These are phyloP conservation scores for Amanita inopinata DNA, from an alignment of 768 basidiomycete species.

Conservation along the genomic window DNA sequence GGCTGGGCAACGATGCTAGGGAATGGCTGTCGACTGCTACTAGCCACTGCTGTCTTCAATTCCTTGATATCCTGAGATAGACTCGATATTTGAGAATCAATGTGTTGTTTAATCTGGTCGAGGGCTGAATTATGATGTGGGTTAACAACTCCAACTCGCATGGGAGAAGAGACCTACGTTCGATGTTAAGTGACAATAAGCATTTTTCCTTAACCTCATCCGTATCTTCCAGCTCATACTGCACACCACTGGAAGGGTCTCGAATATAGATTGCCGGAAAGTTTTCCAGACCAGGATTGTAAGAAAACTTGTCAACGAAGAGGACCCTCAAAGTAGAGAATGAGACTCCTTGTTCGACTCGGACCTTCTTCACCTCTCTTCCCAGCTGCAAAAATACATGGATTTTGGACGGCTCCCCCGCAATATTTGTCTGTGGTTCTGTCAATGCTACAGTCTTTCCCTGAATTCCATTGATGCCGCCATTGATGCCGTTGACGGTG, in stretches of 20 bases:
- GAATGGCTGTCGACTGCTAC: constrained; percentile 34
- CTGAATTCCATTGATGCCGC: no score
- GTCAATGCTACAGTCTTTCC: constrained; percentile 13
- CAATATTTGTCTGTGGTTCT: no score
- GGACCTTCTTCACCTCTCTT: constrained; percentile 81
- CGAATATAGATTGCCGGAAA: constrained; percentile 95
- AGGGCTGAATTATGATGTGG: constrained; percentile 47
- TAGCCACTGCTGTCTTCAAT: constrained; percentile 55
- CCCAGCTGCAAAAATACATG: constrained; percentile 86
- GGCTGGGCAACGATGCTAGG: constrained; percentile 45
- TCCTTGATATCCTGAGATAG: constrained; percentile 89
- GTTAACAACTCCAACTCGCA: not conserved
- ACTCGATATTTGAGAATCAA: constrained; percentile 80
- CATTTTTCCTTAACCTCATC: constrained; percentile 87
- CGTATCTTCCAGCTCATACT: constrained; percentile 93
- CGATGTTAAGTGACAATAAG: constrained; percentile 87
- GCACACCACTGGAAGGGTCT: constrained; percentile 85
- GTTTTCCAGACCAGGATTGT: constrained; percentile 86
- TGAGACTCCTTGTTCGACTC: constrained; percentile 58
- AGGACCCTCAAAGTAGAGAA: constrained; percentile 72
- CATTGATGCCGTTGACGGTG: constrained; percentile 7
- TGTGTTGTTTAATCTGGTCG: constrained; percentile 98
- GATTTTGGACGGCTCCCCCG: constrained; percentile 31
- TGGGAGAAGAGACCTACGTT: constrained; percentile 58
- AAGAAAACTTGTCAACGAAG: constrained; percentile 92